Base-by-base conservation (phyloP, 441 rosid species). In the Francoa sonchifolia region DNA sequence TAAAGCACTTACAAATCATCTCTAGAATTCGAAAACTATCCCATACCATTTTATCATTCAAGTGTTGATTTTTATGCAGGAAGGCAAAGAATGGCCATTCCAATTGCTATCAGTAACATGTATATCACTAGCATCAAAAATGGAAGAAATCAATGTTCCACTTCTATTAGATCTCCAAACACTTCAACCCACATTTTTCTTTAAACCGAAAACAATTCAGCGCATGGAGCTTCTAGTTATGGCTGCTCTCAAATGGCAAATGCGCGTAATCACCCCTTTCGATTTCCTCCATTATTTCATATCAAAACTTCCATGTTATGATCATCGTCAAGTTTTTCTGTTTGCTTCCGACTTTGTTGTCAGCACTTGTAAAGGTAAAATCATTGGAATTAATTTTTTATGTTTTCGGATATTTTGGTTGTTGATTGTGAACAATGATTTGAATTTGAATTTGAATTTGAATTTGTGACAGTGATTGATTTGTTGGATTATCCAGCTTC, bases 141-240 rank as follows among this genome's bases (percentile, higher is more conserved):
- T 69, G 64, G 75, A 65, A 50, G 75, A 65, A 58, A 49, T 51
- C 34, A 42, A 22, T 5, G 57, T 58, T 14, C 70, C 56, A 11
- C 6, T 48, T 55, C 68, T 58, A 19, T 15, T 55, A 34, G 66
- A 69, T 56, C 19, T 69, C 44, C 69, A 69, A 47, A 41, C 36
- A 14, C 11, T 55, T 6, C 52, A 59, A 42, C 68, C 71, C 33
- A 61, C 35, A 42, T 52, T 58, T 32, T 31, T 61, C 17, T 65
- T 65, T 23, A 58, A 55, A 28, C 58, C 68, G 19, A 51, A 49
- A 16, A 55, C 71, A 37, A 48, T 61, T 34, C 71, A 54, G 33
- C 44, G 63, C 12, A 69, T 61, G 68, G 71, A 69, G 41, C 38
- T 69, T 19, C n/a, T 65, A 5, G 68, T 69, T 25, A 59, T 59